Base-by-base conservation (phyloP, 2,329 filamentous ascomycete genomes). In the Dactylellina cionopaga region DNA sequence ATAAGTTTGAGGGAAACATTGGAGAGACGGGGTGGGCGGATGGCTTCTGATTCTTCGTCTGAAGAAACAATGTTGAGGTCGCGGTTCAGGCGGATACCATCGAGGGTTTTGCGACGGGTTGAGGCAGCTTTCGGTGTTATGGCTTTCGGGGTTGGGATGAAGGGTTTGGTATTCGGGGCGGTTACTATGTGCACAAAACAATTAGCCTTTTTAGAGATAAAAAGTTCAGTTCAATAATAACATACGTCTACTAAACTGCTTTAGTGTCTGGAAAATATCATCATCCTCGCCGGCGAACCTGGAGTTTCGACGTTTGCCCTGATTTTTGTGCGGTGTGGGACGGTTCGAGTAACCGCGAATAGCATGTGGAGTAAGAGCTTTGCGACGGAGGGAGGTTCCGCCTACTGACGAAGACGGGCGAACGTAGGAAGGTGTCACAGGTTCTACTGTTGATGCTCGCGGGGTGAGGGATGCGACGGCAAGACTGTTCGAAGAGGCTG, bases 231-330 rank as follows among this genome's bases (percentile, higher is more conserved):
- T 15, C 19, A 13, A 25, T 35, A 13, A 22, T 5, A 17, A 47
- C n/a, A 25, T 64, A 71, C 66, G 49, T 52, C 37, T 55, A 33
- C 66, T 71, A 44, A 71, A 58, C 58, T 71, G 66, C 29, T 63
- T 63, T 22, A 71, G 39, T 17, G 66, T 58, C 22, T 71, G 49
- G 25, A 62, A 63, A n/a, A 71, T 56, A 46, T 71, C 66, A 22
- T 71, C 66, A 17, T 71, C 66, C n/a, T 71, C 66, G 39, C 43
- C 66, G 6, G 51, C 49, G 25, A 71, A 71, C n/a, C 66, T 49
- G 11, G 66, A 71, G 19, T 62, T 71, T 2, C 66, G 56, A n/a
- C 66, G 49, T 58, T 71, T 71, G 33, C 66, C 58, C 35, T 71
- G 66, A 51, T 71, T 71, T 35, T 71, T 71, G 33, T 71, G 58